These are phyloP conservation scores for Chenopodium suecicum DNA, from an alignment of 148 eudicot species.

Conservation along the genomic window DNA sequence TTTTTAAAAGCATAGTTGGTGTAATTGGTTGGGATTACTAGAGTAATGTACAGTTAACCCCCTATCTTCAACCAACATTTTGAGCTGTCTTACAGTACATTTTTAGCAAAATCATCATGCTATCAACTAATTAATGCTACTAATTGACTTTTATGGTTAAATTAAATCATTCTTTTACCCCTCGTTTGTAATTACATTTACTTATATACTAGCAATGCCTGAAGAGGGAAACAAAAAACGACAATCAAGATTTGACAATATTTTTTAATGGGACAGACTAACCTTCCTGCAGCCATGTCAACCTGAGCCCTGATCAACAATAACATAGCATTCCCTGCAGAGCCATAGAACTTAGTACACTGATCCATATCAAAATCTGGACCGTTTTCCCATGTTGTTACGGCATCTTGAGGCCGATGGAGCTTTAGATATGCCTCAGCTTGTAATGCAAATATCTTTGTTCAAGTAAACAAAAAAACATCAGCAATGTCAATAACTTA, in stretches of 20 bases:
- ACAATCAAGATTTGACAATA: constrained; percentile 4
- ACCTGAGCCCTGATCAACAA: constrained; percentile 82
- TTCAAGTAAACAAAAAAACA: constrained; percentile 7
- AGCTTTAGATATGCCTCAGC: constrained; percentile 86
- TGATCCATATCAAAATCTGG: constrained; percentile 63
- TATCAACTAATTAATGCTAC: constrained; percentile 19
- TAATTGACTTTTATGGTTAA: constrained; percentile 13
- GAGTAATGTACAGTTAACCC: constrained; percentile 16
- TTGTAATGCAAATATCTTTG: constrained; percentile 69
- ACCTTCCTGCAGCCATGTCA: constrained; percentile 86
- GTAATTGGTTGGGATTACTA: constrained; percentile 18
- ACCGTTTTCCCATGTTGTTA: constrained; percentile 50
- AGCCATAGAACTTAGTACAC: constrained; percentile 70
- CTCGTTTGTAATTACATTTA: not conserved
- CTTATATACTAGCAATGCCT: not conserved
- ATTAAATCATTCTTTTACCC: constrained; percentile 6
- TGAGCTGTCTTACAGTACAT: constrained; percentile 38
- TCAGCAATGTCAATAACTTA: not conserved
- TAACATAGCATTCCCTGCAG: constrained; percentile 53
- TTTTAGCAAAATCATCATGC: constrained; percentile 31
- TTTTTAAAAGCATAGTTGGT: constrained; percentile 10
- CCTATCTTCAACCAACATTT: constrained; percentile 23
- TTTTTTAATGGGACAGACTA: constrained; percentile 11
- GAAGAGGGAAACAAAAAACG: constrained; percentile 1
- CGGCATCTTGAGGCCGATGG: constrained; percentile 73